Percentiles rank a stretch among this genome's conserved stretches.
Evolutionary conservation across 75 land plant genomes (phyloP).

Genomic region (Sequoia sempervirens): DNA sequence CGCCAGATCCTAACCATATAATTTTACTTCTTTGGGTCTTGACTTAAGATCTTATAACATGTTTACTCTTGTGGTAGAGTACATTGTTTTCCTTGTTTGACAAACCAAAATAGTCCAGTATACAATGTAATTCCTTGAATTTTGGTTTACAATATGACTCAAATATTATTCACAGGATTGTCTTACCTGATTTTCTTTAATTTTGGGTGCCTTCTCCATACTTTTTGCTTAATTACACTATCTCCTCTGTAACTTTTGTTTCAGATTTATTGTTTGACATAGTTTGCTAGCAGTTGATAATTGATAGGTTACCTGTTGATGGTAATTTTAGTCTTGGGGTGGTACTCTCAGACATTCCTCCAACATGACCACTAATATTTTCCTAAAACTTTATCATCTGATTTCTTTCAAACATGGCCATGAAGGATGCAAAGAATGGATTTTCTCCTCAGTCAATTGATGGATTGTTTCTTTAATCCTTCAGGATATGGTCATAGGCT

Average conservation of each 20-base stretch:
- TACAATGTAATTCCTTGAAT: background rate
- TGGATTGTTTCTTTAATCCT: background rate
- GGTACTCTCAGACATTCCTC: background rate
- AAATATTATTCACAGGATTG: background rate
- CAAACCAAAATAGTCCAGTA: background rate
- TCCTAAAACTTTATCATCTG: background rate
- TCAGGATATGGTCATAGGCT: background rate
- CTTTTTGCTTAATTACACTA: background rate
- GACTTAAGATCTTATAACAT: too few relatives aligned
- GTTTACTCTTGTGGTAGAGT: too few relatives aligned
- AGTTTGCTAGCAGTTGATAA: background rate
- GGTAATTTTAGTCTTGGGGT: background rate
- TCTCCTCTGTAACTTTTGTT: background rate
- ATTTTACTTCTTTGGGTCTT: too few relatives aligned
- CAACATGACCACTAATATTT: background rate
- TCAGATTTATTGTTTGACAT: background rate
- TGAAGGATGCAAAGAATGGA: background rate
- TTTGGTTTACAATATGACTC: background rate
- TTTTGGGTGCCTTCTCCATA: background rate
- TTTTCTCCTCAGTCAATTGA: background rate
- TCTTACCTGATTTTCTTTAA: background rate
- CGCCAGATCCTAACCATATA: too few relatives aligned
- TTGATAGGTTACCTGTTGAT: background rate
- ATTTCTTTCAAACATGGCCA: background rate
- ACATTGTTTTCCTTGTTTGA: background rate